Evolutionary conservation across 2,329 filamentous ascomycete species (phyloP).

Genomic region (Apiospora marii): DNA sequence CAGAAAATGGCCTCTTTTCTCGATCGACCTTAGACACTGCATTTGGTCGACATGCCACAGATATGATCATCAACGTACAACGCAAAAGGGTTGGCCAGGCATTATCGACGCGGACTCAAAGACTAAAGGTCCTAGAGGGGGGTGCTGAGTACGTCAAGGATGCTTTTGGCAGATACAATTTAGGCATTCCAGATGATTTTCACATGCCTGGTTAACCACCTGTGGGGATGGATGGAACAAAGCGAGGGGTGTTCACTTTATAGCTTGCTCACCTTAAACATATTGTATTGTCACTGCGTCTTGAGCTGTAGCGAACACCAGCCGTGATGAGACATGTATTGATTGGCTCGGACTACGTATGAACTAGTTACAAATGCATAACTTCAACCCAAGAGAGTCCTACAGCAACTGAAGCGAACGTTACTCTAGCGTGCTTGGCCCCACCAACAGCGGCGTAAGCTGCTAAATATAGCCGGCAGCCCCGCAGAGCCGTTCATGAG

Average conservation of each 20-base stretch:
- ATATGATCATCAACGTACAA: conserved; percentile 4
- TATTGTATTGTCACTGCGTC: neutral
- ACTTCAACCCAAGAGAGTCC: too few relatives aligned
- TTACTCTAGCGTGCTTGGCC: neutral
- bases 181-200: neutral
- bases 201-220: neutral
- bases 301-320: neutral
- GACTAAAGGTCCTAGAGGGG: neutral
- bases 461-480: conserved; percentile 10
- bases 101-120: neutral
- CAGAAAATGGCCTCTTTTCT: conserved; percentile 8
- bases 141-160: neutral
- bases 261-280: neutral
- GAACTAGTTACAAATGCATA: too few relatives aligned
- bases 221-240: neutral
- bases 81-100: conserved; percentile 8
- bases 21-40: conserved; percentile 5
- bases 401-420: too few relatives aligned
- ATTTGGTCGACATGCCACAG: conserved; percentile 7
- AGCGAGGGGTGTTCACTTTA: neutral
- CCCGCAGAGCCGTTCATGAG: neutral
- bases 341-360: too few relatives aligned
- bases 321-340: neutral
- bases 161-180: neutral
- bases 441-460: neutral